phyloP scores from a whole-genome alignment of 2,329 filamentous ascomycete genomes.

The Stachybotrys chlorohalonatus region DNA sequence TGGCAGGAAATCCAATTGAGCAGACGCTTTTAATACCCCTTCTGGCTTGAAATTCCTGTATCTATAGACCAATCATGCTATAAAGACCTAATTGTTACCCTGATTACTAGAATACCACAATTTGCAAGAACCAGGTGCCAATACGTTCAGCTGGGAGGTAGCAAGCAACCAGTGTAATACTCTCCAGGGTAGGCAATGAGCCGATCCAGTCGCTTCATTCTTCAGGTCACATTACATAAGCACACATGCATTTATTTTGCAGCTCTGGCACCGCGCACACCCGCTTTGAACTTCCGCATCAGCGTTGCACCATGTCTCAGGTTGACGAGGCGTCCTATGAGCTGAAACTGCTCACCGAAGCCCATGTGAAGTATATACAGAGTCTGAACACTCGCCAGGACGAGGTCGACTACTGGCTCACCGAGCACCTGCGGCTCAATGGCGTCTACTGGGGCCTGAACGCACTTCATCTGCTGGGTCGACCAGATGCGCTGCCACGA shows the following conservation, averaged over 20 bases:
- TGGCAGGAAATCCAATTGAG: too few species aligned
- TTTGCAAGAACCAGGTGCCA: too few species aligned
- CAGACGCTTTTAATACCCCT: too few species aligned
- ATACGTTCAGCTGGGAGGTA: too few species aligned
- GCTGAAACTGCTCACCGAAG: constrained; percentile 31
- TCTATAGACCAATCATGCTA: too few species aligned
- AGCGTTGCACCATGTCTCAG: constrained; percentile 15
- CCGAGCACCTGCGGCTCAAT: constrained; percentile 90
- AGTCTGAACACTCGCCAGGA: constrained; percentile 85
- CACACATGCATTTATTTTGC: not conserved
- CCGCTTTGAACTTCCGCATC: not conserved
- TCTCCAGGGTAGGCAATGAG: too few species aligned
- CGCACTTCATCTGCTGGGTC: constrained; percentile 74
- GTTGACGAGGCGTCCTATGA: constrained; percentile 21
- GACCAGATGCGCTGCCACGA: constrained; percentile 72
- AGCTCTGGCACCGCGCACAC: not conserved
- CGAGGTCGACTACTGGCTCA: constrained; percentile 96
- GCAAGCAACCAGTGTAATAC: too few species aligned
- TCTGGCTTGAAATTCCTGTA: too few species aligned
- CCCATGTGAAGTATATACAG: constrained; percentile 87
- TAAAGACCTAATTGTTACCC: too few species aligned
- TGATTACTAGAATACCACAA: too few species aligned
- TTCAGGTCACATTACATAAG: not conserved
- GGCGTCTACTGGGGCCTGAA: constrained; percentile 95
- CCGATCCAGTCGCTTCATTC: not conserved